These are phyloP conservation scores for Tulasnella sp. DNA, from an alignment of 768 basidiomycete species.

Conservation along the genomic window DNA sequence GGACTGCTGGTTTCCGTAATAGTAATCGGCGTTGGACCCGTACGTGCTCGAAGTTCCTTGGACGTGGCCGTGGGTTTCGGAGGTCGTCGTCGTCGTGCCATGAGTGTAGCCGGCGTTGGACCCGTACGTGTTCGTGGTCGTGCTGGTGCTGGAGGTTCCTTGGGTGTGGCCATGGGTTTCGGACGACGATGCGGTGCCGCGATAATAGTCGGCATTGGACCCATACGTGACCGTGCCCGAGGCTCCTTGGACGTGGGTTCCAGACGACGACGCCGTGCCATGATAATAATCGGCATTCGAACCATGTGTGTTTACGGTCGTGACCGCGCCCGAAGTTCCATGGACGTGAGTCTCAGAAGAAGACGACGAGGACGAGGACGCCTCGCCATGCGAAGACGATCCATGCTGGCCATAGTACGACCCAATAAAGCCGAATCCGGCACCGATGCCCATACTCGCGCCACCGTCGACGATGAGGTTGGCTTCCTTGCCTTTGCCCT, in stretches of 20 bases:
- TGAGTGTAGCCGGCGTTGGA: not conserved
- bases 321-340: not conserved
- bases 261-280: too few relatives aligned
- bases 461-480: too few relatives aligned
- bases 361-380: too few relatives aligned
- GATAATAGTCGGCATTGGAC: too few relatives aligned
- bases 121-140: not conserved
- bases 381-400: too few relatives aligned
- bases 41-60: too few relatives aligned
- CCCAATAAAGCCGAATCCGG: not conserved
- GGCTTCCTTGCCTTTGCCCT: not conserved
- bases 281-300: too few relatives aligned
- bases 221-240: too few relatives aligned
- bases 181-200: too few relatives aligned
- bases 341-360: not conserved
- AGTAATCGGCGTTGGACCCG: not conserved
- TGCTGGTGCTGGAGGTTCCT: not conserved
- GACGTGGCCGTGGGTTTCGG: not conserved
- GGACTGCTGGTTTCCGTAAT: not conserved
- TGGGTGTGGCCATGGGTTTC: too few relatives aligned
- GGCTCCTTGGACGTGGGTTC: not conserved
- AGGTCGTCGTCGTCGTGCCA: too few relatives aligned
- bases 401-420: not conserved
- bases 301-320: too few relatives aligned
- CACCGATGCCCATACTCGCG: not conserved